These are phyloP conservation scores for Deinandra increscens DNA, from an alignment of 129 eudicot genomes.

Conservation along the genomic window DNA sequence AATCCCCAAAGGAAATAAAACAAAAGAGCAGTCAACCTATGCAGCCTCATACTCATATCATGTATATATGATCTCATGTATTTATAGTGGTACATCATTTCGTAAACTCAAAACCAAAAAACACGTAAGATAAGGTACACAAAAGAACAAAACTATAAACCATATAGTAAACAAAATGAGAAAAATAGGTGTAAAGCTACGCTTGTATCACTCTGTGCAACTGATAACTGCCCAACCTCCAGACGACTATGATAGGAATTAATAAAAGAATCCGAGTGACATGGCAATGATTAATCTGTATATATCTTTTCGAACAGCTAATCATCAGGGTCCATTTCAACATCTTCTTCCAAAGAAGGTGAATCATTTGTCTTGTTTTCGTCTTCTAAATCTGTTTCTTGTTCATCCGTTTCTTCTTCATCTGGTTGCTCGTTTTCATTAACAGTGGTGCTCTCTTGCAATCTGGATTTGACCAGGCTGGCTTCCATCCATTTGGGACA, in stretches of 20 bases:
- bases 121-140: slow-evolving; percentile 20
- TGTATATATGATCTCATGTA: slow-evolving; percentile 8
- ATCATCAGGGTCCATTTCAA: slow-evolving; percentile 96
- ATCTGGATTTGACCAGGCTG: slow-evolving; percentile 23
- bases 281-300: neutral
- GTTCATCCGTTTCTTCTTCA: slow-evolving; percentile 47
- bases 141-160: neutral
- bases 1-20: neutral
- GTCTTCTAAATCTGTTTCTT: slow-evolving; percentile 36
- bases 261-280: slow-evolving; percentile 33
- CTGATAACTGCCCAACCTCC: slow-evolving; percentile 17
- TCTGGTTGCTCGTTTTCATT: slow-evolving; percentile 52
- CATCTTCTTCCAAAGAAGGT: slow-evolving; percentile 61
- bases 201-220: slow-evolving; percentile 32
- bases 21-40: neutral
- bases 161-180: slow-evolving; percentile 2
- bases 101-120: too few relatives aligned
- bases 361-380: slow-evolving; percentile 29
- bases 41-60: neutral
- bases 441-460: slow-evolving; percentile 31
- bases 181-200: slow-evolving; percentile 15
- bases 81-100: neutral
- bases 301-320: slow-evolving; percentile 33
- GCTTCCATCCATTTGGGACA: slow-evolving; percentile 73
- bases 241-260: slow-evolving; percentile 21